phyloP scores from a whole-genome alignment of 345 rosid genomes.

The Cardamine occulta region DNA sequence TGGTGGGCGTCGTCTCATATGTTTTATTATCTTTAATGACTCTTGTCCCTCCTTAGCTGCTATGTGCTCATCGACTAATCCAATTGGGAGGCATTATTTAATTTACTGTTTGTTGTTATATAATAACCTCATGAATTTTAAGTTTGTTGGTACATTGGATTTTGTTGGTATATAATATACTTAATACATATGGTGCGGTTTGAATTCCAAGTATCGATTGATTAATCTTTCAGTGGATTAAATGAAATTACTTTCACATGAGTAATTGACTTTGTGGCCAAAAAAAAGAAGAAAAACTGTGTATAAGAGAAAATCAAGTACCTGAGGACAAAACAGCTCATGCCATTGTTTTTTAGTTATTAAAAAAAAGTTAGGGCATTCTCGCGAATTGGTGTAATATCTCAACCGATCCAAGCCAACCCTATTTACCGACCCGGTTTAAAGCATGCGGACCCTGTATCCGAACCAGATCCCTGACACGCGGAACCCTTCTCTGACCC shows the following conservation, averaged over 20 bases:
- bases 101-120: slow-evolving; percentile 7
- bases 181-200: not conserved
- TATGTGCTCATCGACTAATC: slow-evolving; percentile 36
- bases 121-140: not conserved
- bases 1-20: slow-evolving; percentile 40
- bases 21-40: slow-evolving; percentile 35
- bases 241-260: slow-evolving; percentile 30
- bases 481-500: no score
- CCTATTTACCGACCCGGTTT: no score
- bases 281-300: not conserved
- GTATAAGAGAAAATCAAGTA: slow-evolving; percentile 14
- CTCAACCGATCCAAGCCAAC: no score
- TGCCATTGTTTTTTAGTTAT: no score
- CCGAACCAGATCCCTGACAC: no score
- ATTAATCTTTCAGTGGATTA: slow-evolving; percentile 17
- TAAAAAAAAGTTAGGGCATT: no score
- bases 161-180: not conserved
- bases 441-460: no score
- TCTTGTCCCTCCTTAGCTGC: slow-evolving; percentile 37
- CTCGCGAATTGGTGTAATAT: no score
- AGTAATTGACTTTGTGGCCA: slow-evolving; percentile 24
- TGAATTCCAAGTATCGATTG: slow-evolving; percentile 1
- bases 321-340: slow-evolving; percentile 13
- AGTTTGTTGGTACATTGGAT: slow-evolving; percentile 14
- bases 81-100: slow-evolving; percentile 20